These are phyloP conservation scores for Kodamaea jinghongensis DNA, from an alignment of 805 yeast genomes.

Conservation along the genomic window DNA sequence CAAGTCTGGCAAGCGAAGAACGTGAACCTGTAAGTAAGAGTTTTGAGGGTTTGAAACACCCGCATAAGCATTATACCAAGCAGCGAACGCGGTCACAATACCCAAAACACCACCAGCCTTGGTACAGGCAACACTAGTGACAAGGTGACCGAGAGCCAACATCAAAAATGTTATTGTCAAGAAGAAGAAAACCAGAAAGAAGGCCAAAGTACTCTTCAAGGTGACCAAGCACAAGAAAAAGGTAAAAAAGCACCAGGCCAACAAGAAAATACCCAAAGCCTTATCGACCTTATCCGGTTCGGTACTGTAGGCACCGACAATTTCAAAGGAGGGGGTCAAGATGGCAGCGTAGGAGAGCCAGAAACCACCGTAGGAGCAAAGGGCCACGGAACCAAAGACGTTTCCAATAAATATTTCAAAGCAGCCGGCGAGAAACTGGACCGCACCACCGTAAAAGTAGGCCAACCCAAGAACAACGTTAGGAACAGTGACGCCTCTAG, in stretches of 20 bases:
- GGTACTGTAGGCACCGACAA: slow-evolving; percentile 32
- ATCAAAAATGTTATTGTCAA: slow-evolving; percentile 41
- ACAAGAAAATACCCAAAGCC: slow-evolving; percentile 38
- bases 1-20: slow-evolving; percentile 50
- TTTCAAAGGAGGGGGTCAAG: slow-evolving; percentile 36
- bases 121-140: slow-evolving; percentile 22
- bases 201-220: slow-evolving; percentile 43
- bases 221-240: slow-evolving; percentile 41
- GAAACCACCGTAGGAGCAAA: slow-evolving; percentile 65
- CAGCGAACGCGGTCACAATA: slow-evolving; percentile 38
- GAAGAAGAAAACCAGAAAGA: slow-evolving; percentile 40
- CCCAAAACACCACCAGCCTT: slow-evolving; percentile 45
- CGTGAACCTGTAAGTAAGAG: slow-evolving; percentile 52
- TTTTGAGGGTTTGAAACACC: slow-evolving; percentile 59
- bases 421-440: slow-evolving; percentile 71
- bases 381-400: slow-evolving; percentile 70
- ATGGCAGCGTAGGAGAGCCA: slow-evolving; percentile 77
- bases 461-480: slow-evolving; percentile 65
- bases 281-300: slow-evolving; percentile 23
- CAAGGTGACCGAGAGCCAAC: slow-evolving; percentile 38
- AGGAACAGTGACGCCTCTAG: slow-evolving; percentile 62
- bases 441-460: slow-evolving; percentile 69
- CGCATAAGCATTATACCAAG: slow-evolving; percentile 48
- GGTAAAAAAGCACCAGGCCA: slow-evolving; percentile 46
- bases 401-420: slow-evolving; percentile 75